Percentiles rank a stretch among this genome's conserved stretches.
Conservation (phyloP, 805 yeast genomes). For the Candida oleophila region DNA sequence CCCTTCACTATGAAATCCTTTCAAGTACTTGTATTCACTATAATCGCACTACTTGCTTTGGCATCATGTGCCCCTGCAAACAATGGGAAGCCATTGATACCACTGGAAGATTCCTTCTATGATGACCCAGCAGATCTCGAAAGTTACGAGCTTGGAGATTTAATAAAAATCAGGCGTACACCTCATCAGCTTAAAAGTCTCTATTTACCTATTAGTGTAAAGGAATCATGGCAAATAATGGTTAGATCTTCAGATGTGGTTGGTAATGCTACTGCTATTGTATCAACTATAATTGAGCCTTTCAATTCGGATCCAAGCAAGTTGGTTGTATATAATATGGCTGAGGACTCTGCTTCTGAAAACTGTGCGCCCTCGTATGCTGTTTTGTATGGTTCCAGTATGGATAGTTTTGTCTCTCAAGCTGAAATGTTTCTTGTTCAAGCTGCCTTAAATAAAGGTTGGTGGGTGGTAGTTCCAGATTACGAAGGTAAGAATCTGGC, state of each 20-base stretch:
- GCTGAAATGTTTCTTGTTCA: conserved; percentile 15
- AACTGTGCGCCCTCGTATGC: conserved; percentile 22
- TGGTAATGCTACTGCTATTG: conserved; percentile 16
- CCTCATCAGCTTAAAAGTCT: conserved; percentile 12
- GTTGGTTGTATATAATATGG: conserved; percentile 19
- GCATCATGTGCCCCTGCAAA: background rate
- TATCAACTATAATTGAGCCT: conserved; percentile 20
- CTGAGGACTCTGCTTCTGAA: conserved; percentile 17
- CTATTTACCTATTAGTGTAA: conserved; percentile 7
- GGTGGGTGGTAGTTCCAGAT: conserved; percentile 30
- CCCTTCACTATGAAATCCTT: too few relatives aligned
- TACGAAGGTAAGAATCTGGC: conserved; percentile 33
- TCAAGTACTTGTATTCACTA: too few relatives aligned
- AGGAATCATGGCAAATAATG: conserved; percentile 11
- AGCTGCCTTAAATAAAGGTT: conserved; percentile 17
- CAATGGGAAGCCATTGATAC: background rate
- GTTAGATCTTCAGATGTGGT: conserved; percentile 11
- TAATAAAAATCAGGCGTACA: conserved; percentile 11
- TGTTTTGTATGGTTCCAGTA: conserved; percentile 12
- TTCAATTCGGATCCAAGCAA: conserved; percentile 19
- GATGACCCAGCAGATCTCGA: conserved; percentile 15
- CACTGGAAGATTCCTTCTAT: conserved; percentile 15
- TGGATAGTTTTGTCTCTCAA: conserved; percentile 10
- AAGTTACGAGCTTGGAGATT: conserved; percentile 10
- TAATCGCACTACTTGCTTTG: too few relatives aligned